Evolutionary conservation across 164 flowering plant genomes (phyloP), one percentile per base, ranked within the genome.

Genomic region (Cinnamomum micranthum): DNA sequence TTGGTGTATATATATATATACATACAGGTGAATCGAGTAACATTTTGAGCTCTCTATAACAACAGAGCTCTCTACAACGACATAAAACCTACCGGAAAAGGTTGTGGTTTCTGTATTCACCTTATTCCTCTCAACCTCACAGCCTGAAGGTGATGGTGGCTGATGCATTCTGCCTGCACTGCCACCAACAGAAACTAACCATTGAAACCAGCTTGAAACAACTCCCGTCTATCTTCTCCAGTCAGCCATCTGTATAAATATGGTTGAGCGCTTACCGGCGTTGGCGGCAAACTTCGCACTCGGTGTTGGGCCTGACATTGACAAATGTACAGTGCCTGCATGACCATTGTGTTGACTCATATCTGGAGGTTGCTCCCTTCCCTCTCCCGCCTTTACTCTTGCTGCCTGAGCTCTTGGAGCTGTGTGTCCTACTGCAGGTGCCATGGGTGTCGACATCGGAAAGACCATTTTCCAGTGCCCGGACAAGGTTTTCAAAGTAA

Each of bases 401-500:
- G 15, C 88, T 88, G n/a, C 84, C 89, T 75, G 67, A 59, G 64
- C 73, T 84, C 66, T 82, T 86, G 11, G 87, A 83, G 84, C 83
- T 81, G 10, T 73, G 77, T 6, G 85, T 52, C 76, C 77, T 83
- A 82, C 92, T 88, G 68, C 82, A 80, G 11, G 88, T 85, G 4
- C 84, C 91, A 25, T 81, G 85, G 7, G 87, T 71, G 51, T 87
- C 86, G 50, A 93, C 96, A 77, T 93, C 97, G 14, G 92, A 80
- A 62, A 91, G 81, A 35, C 91, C 91, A 76, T 87, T 90, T 81
- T 90, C 94, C 27, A 93, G 69, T 4, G 94, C 97, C 75, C 85
- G 81, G 47, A 93, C 92, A 72, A 93, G 83, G 78, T 91, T 91
- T 81, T 93, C 96, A 77, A 93, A 93, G 90, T 91, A 93, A 78